Conservation (phyloP, 2,329 filamentous ascomycete species). For the Aspergillus arachidicola region DNA sequence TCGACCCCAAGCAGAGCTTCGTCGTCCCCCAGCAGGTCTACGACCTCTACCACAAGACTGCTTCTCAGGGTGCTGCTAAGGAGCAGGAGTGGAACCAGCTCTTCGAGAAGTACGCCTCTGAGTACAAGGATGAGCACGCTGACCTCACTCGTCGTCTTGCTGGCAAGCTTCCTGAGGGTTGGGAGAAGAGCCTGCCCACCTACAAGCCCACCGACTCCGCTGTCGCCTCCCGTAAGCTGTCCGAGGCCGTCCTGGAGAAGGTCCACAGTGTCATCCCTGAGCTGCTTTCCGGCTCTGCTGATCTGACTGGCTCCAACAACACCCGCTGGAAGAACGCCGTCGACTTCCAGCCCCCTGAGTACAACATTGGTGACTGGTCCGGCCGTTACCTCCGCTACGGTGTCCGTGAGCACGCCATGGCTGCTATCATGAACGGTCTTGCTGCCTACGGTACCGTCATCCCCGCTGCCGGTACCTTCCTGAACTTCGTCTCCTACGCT, state of each 20-base stretch:
- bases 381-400: slow-evolving; percentile 75
- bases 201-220: slow-evolving; percentile 86
- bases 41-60: slow-evolving; percentile 83
- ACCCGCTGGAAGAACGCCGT: slow-evolving; percentile 96
- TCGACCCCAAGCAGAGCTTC: slow-evolving; percentile 92
- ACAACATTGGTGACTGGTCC: slow-evolving; percentile 82
- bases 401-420: slow-evolving; percentile 57
- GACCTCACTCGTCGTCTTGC: slow-evolving; percentile 81
- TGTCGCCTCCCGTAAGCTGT: slow-evolving; percentile 92
- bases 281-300: slow-evolving; percentile 92
- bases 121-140: slow-evolving; percentile 75
- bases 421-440: slow-evolving; percentile 68
- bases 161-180: slow-evolving; percentile 87
- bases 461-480: slow-evolving; percentile 93
- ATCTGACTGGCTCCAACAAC: slow-evolving; percentile 98
- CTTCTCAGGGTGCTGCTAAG: slow-evolving; percentile 79
- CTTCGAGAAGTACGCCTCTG: slow-evolving; percentile 79
- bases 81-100: slow-evolving; percentile 97
- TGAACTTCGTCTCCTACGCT: slow-evolving; percentile 99
- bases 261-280: slow-evolving; percentile 83
- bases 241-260: slow-evolving; percentile 88
- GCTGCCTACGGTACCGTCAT: slow-evolving; percentile 94
- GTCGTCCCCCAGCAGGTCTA: slow-evolving; percentile 93
- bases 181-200: slow-evolving; percentile 89
- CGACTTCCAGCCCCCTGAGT: slow-evolving; percentile 92